These are phyloP conservation scores for Russula foetens DNA, from an alignment of 768 basidiomycete species.

Conservation along the genomic window DNA sequence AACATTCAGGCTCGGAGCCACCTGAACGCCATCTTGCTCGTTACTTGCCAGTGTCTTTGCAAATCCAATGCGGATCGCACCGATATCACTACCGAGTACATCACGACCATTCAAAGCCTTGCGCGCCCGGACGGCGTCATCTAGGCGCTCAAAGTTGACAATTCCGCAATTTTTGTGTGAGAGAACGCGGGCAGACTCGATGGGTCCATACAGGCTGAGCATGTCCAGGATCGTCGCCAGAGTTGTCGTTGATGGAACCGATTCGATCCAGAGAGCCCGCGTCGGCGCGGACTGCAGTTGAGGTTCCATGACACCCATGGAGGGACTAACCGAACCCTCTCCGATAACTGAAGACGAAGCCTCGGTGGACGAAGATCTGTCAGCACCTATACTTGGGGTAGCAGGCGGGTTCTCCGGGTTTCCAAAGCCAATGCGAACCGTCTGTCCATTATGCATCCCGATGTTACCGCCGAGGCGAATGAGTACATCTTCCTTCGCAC, in stretches of 20 bases:
- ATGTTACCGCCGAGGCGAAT: constrained; percentile 93
- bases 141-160: constrained; percentile 95
- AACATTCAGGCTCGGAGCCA: constrained; percentile 55
- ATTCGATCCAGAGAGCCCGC: constrained; percentile 95
- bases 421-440: constrained; percentile 95
- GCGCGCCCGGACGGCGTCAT: constrained; percentile 92
- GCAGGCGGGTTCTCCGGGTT: constrained; percentile 96
- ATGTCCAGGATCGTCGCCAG: constrained; percentile 92
- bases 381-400: constrained; percentile 72
- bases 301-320: constrained; percentile 66
- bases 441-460: constrained; percentile 90
- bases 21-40: constrained; percentile 58
- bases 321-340: constrained; percentile 44
- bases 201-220: constrained; percentile 95
- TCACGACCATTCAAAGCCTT: constrained; percentile 95
- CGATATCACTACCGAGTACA: constrained; percentile 92
- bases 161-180: constrained; percentile 97
- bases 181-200: constrained; percentile 92
- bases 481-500: constrained; percentile 95
- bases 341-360: constrained; percentile 47
- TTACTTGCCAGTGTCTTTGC: constrained; percentile 94
- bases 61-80: constrained; percentile 94
- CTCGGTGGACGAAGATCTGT: constrained; percentile 52
- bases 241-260: constrained; percentile 91
- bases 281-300: constrained; percentile 90